A percentile compares a stretch with the other conserved stretches of the same genome.
Evolutionary conservation across 164 flowering plant genomes (phyloP).

Genomic region (Annona squamosa): DNA sequence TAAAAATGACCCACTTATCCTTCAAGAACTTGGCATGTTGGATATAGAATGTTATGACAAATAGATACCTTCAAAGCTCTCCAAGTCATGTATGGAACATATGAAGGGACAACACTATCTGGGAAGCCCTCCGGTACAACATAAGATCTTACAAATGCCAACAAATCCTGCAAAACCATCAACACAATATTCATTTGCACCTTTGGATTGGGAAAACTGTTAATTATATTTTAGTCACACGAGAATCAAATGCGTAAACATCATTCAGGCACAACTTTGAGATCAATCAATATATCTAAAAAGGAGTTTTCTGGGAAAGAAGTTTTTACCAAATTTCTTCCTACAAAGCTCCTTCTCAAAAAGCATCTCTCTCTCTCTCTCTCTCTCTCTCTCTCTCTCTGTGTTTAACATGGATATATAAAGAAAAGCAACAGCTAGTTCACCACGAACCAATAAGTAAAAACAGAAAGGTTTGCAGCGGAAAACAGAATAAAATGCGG

Average conservation of each 20-base stretch:
- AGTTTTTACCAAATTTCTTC: too few species aligned
- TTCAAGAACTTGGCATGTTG: neutral
- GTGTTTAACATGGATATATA: too few species aligned
- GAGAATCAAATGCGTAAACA: neutral
- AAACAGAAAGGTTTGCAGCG: too few species aligned
- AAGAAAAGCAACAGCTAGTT: too few species aligned
- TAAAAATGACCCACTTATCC: neutral
- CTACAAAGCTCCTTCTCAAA: too few species aligned
- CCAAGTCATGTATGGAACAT: constrained; percentile 97
- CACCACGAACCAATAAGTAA: too few species aligned
- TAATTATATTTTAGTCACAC: neutral
- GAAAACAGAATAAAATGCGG: too few species aligned
- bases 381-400: too few species aligned
- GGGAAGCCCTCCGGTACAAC: constrained; percentile 99
- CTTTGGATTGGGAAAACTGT: neutral
- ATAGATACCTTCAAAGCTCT: constrained; percentile 84
- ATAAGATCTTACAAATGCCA: constrained; percentile 84
- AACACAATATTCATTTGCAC: neutral
- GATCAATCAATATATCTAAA: too few species aligned
- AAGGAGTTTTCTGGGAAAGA: too few species aligned
- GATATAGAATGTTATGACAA: neutral
- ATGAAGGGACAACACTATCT: constrained; percentile 76
- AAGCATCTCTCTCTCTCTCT: too few species aligned
- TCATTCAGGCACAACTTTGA: neutral
- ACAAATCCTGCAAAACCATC: constrained; percentile 53